phyloP scores from a whole-genome alignment of 495 filamentous ascomycete species.

The Podospora pseudopauciseta region DNA sequence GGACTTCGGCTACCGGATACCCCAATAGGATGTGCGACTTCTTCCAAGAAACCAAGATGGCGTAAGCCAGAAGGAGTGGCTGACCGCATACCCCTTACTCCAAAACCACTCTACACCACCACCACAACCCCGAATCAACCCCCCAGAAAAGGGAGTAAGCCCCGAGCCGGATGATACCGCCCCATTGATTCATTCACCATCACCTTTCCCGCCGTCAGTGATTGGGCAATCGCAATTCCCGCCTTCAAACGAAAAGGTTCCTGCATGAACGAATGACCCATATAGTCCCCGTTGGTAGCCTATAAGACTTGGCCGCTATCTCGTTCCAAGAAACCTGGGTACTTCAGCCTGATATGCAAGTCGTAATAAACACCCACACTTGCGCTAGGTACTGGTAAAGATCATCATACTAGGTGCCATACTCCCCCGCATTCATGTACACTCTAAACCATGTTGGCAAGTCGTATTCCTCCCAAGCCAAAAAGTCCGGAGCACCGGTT shows the following conservation, averaged over 20 bases:
- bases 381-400: not conserved
- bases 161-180: not conserved
- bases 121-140: not conserved
- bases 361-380: not conserved
- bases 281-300: not conserved
- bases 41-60: not conserved
- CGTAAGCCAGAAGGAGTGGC: not conserved
- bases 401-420: not conserved
- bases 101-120: not conserved
- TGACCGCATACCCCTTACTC: not conserved
- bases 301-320: not conserved
- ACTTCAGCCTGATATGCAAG: conserved; percentile 11
- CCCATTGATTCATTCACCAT: not conserved
- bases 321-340: not conserved
- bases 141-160: not conserved
- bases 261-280: conserved; percentile 4
- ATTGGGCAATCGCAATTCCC: not conserved
- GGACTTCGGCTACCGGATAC: not conserved
- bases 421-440: not conserved
- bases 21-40: not conserved
- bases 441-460: conserved; percentile 1
- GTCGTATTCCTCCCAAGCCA: not conserved
- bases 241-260: not conserved
- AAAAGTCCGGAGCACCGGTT: conserved; percentile 1
- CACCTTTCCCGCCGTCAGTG: not conserved